Conservation (phyloP, 2,329 filamentous ascomycete species). For the Alternaria dauci region DNA sequence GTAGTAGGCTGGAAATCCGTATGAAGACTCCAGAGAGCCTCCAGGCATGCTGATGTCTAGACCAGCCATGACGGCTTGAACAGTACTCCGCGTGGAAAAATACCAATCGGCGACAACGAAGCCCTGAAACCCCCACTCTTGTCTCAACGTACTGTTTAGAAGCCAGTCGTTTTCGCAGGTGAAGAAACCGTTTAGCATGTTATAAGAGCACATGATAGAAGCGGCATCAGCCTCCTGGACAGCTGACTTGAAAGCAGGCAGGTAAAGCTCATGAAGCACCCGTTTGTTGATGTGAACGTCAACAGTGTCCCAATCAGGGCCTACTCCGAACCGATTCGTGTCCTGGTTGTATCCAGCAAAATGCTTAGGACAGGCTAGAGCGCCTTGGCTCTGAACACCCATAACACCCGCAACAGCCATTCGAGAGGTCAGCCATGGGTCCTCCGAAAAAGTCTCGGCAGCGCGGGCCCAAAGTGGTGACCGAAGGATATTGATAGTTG, state of each 20-base stretch:
- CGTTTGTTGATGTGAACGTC: conserved; percentile 67
- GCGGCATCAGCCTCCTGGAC: conserved; percentile 10
- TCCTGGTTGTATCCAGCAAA: conserved; percentile 56
- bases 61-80: conserved; percentile 3
- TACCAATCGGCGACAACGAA: conserved; percentile 58
- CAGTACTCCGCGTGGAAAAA: conserved; percentile 2
- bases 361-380: conserved; percentile 61
- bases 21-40: conserved; percentile 7
- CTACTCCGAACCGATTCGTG: conserved; percentile 71
- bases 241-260: conserved; percentile 11
- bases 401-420: conserved; percentile 7
- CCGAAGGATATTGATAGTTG: conserved; percentile 39
- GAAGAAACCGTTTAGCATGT: conserved; percentile 3
- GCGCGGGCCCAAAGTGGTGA: conserved; percentile 17
- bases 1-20: conserved; percentile 1
- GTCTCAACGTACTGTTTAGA: conserved; percentile 54
- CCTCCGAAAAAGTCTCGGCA: conserved; percentile 18
- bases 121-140: conserved; percentile 55
- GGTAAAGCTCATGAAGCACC: conserved; percentile 62
- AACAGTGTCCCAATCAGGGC: conserved; percentile 62
- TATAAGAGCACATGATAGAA: conserved; percentile 11
- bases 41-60: conserved; percentile 15
- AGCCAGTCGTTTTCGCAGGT: conserved; percentile 51
- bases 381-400: conserved; percentile 58
- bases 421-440: conserved; percentile 5